Evolutionary conservation across 306 rosid species (phyloP).

Genomic region (Albizia julibrissin): DNA sequence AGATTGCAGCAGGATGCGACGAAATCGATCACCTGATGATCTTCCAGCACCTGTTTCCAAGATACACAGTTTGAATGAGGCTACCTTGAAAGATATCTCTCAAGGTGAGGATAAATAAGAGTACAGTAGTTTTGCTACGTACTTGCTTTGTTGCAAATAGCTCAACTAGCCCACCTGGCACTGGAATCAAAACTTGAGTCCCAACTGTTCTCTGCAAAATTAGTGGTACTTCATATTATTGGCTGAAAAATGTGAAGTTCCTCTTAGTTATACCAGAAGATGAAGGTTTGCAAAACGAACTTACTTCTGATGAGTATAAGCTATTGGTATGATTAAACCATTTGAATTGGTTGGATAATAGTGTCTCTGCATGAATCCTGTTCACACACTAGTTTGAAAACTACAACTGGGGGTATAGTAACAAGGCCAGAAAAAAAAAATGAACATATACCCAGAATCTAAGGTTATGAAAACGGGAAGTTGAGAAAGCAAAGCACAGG

Average conservation of each 20-base stretch:
- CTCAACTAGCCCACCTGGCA: slow-evolving; percentile 75
- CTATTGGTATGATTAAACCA: slow-evolving; percentile 67
- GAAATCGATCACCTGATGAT: slow-evolving; percentile 66
- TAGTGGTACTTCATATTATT: slow-evolving; percentile 3
- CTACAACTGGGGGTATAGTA: no score
- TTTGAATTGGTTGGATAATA: slow-evolving; percentile 67
- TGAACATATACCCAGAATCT: slow-evolving; percentile 62
- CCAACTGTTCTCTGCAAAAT: slow-evolving; percentile 69
- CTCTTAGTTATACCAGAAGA: neutral
- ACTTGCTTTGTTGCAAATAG: slow-evolving; percentile 75
- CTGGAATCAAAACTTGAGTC: slow-evolving; percentile 76
- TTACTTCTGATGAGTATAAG: slow-evolving; percentile 55
- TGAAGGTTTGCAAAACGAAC: neutral
- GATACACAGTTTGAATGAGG: neutral
- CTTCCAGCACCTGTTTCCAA: slow-evolving; percentile 64
- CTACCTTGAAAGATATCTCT: neutral
- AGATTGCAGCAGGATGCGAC: slow-evolving; percentile 53
- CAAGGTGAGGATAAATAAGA: neutral
- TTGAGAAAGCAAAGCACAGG: slow-evolving; percentile 71
- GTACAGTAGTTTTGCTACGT: slow-evolving; percentile 9
- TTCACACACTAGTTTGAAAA: no score
- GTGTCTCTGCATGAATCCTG: slow-evolving; percentile 73
- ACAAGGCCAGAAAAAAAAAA: neutral
- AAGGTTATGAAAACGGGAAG: slow-evolving; percentile 59
- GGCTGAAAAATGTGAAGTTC: slow-evolving; percentile 14